A percentile compares a stretch with the other conserved stretches of the same genome.
phyloP scores from a whole-genome alignment of 805 yeast genomes.

The Huiozyma sinensis region DNA sequence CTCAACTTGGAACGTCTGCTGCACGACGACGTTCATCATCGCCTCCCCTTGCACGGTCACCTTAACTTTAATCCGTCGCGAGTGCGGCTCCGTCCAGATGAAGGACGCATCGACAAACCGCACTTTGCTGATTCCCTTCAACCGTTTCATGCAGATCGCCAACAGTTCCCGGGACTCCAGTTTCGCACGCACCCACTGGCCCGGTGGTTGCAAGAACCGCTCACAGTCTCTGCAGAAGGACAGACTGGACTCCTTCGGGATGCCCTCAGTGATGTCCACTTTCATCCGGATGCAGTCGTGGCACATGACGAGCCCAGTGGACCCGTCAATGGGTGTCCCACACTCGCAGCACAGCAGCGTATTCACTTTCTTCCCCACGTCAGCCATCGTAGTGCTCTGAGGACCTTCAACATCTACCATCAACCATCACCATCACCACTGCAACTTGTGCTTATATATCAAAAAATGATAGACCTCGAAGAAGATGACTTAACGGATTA shows the following conservation, averaged over 20 bases:
- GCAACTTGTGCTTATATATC: neutral
- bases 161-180: slow-evolving; percentile 86
- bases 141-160: slow-evolving; percentile 77
- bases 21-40: slow-evolving; percentile 77
- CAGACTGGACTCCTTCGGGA: slow-evolving; percentile 85
- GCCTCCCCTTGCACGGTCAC: slow-evolving; percentile 96
- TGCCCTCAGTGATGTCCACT: slow-evolving; percentile 87
- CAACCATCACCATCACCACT: too few species aligned
- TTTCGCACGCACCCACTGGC: slow-evolving; percentile 83
- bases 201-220: slow-evolving; percentile 88
- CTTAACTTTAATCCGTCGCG: slow-evolving; percentile 84
- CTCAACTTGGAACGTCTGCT: slow-evolving; percentile 91
- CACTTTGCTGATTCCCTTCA: slow-evolving; percentile 79
- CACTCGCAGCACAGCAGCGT: slow-evolving; percentile 96
- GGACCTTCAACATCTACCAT: too few species aligned
- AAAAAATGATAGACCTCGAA: too few species aligned
- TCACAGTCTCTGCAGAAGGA: slow-evolving; percentile 97
- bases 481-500: too few species aligned
- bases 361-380: slow-evolving; percentile 21
- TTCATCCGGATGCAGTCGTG: slow-evolving; percentile 90
- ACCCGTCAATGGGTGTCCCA: slow-evolving; percentile 97
- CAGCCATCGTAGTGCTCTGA: neutral
- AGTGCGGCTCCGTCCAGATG: slow-evolving; percentile 98
- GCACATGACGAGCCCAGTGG: slow-evolving; percentile 88
- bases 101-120: slow-evolving; percentile 87